Base-by-base conservation (phyloP, 2,329 filamentous ascomycete genomes). In the Hypoxylon sp. region DNA sequence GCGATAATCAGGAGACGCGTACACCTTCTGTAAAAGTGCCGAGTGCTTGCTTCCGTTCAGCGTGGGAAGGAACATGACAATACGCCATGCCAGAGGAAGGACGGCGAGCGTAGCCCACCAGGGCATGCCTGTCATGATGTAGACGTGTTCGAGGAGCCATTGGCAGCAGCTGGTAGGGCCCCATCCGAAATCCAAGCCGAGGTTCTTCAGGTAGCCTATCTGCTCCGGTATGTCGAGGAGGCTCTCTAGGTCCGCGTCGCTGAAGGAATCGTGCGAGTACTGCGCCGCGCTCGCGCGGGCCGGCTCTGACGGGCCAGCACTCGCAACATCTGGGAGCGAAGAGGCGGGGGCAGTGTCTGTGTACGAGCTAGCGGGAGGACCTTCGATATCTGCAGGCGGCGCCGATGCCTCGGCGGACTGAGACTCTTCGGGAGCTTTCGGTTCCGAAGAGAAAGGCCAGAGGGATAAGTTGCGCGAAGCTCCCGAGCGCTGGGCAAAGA, bases 171-270 rank as follows among this genome's bases (percentile, higher is more conserved):
- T 78, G 0, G 92, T 91, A 4, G 90, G 85, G 13, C 94, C 94
- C 79, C 80, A 93, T 71, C 94, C 92, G 69, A 89, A 98, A 68
- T 98, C 91, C 18, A 99, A 79, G 3, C 95, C 95, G 9, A 98
- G 80, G 5, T 86, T 82, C 66, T 90, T 85, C 56, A 99, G 79
- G 70, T 93, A 97, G 61, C 95, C 95, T 56, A 96, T 84, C 47
- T 86, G 81, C 69, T 94, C 89, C 29, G 89, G 86, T 62, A 92
- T 84, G 60, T 83, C 77, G 58, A 86, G 80, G 51, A 85, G 50
- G 80, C 76, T 55, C 74, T 69, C 45, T n/a, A 74, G 72, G 46
- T 76, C 71, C 23, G 76, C 45, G 29, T 71, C 64, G 41, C 64
- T 43, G 7, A 71, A 66, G n/a, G 69, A 71, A 60, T 75, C 74